Conservation (phyloP, 2,329 filamentous ascomycete genomes). For the Polychaeton citri region DNA sequence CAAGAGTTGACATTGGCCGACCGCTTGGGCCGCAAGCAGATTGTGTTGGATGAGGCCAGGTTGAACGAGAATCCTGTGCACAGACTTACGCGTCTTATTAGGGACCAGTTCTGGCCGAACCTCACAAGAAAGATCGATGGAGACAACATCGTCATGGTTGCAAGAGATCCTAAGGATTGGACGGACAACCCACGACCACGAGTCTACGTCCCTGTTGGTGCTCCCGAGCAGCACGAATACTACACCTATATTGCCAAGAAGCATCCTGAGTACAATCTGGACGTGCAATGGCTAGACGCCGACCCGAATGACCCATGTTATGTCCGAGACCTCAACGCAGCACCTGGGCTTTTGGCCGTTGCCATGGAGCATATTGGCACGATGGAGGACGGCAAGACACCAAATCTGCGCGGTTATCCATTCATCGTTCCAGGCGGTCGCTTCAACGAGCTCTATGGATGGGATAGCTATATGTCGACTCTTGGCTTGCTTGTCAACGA, state of each 20-base stretch:
- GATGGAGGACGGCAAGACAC: conserved; percentile 49
- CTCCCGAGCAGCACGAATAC: conserved; percentile 79
- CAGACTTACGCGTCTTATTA: conserved; percentile 73
- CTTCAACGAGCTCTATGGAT: conserved; percentile 97
- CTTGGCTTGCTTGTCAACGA: conserved; percentile 78
- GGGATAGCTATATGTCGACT: conserved; percentile 99
- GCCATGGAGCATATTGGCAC: conserved; percentile 62
- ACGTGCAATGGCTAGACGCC: conserved; percentile 66
- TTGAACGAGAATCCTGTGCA: conserved; percentile 92
- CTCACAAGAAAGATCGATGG: conserved; percentile 83
- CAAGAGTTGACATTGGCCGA: conserved; percentile 90
- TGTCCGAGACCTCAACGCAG: conserved; percentile 70
- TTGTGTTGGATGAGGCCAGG: conserved; percentile 80
- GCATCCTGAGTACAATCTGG: conserved; percentile 70
- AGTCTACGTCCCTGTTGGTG: conserved; percentile 78
- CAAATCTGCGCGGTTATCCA: conserved; percentile 63
- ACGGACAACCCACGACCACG: conserved; percentile 76
- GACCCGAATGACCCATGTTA: conserved; percentile 51
- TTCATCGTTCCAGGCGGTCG: conserved; percentile 96
- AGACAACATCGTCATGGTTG: conserved; percentile 73
- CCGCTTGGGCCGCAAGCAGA: conserved; percentile 77
- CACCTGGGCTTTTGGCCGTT: conserved; percentile 78
- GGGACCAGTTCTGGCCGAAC: conserved; percentile 83
- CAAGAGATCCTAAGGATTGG: conserved; percentile 89
- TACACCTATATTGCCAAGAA: conserved; percentile 69